Percentiles rank a stretch among this genome's conserved stretches.
phyloP scores from a whole-genome alignment of 352 stramenopile genomes.

The Phytophthora quininea region DNA sequence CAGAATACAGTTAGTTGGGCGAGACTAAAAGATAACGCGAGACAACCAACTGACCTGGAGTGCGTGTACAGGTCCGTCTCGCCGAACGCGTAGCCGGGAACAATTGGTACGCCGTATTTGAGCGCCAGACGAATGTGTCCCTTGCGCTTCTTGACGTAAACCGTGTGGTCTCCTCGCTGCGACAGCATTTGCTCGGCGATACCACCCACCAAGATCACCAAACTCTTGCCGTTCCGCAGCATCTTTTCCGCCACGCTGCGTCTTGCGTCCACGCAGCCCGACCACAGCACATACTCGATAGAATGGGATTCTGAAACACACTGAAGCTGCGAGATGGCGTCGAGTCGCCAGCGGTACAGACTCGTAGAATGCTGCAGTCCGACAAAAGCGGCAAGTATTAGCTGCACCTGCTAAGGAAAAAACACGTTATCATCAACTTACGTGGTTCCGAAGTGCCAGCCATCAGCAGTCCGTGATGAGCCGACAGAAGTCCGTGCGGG shows the following conservation, averaged over 20 bases:
- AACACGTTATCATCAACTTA: slow-evolving; percentile 18
- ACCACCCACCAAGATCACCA: slow-evolving; percentile 81
- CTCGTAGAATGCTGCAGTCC: slow-evolving; percentile 67
- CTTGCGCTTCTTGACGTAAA: slow-evolving; percentile 85
- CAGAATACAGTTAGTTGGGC: not conserved
- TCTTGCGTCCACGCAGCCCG: slow-evolving; percentile 76
- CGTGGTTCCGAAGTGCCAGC: slow-evolving; percentile 61
- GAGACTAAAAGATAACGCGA: too few species aligned
- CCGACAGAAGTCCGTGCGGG: slow-evolving; percentile 76
- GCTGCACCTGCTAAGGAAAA: not conserved
- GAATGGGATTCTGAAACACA: slow-evolving; percentile 78
- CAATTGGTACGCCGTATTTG: slow-evolving; percentile 76
- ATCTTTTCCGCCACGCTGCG: slow-evolving; percentile 69
- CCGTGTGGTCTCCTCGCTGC: slow-evolving; percentile 66
- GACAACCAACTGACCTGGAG: slow-evolving; percentile 38
- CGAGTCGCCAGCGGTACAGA: slow-evolving; percentile 62
- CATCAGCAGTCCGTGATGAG: slow-evolving; percentile 71
- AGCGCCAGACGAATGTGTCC: slow-evolving; percentile 81
- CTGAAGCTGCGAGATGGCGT: slow-evolving; percentile 70
- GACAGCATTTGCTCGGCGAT: slow-evolving; percentile 88
- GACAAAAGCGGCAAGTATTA: slow-evolving; percentile 1
- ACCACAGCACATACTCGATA: slow-evolving; percentile 80
- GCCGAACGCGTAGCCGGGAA: slow-evolving; percentile 82
- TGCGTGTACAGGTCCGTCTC: slow-evolving; percentile 87
- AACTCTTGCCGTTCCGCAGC: slow-evolving; percentile 70